A percentile compares a stretch with the other conserved stretches of the same genome.
Evolutionary conservation across 768 basidiomycete species (phyloP).

Genomic region (Russula earlei): DNA sequence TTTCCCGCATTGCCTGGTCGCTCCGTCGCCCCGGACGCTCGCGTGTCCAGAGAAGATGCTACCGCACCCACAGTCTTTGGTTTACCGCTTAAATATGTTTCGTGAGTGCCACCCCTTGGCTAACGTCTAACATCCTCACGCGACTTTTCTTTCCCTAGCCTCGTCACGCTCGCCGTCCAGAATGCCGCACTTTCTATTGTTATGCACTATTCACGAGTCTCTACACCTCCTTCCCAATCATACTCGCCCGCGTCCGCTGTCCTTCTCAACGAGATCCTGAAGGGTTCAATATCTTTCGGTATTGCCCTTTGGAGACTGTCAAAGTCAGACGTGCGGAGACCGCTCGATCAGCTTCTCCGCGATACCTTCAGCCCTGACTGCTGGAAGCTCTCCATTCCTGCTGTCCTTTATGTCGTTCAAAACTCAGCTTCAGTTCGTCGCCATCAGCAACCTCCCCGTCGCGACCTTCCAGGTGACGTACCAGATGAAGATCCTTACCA

Average conservation of each 20-base stretch:
- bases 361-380: conserved; percentile 88
- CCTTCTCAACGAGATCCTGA: conserved; percentile 87
- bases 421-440: conserved; percentile 96
- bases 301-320: conserved; percentile 50
- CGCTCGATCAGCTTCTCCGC: conserved; percentile 43
- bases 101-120: conserved; percentile 38
- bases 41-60: conserved; percentile 18
- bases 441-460: conserved; percentile 88
- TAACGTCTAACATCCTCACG: not conserved
- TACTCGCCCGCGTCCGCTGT: conserved; percentile 96
- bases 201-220: conserved; percentile 97
- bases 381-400: conserved; percentile 97
- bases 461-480: conserved; percentile 98
- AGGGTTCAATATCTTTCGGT: conserved; percentile 83
- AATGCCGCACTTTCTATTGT: conserved; percentile 94
- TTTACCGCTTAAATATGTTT: conserved; percentile 70
- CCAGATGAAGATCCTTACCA: conserved; percentile 98
- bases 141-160: conserved; percentile 30
- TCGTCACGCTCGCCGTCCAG: conserved; percentile 85
- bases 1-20: conserved; percentile 14
- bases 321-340: conserved; percentile 31
- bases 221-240: conserved; percentile 61
- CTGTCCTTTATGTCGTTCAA: conserved; percentile 91
- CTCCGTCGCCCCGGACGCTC: conserved; percentile 10
- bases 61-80: conserved; percentile 50